phyloP scores from a whole-genome alignment of 2,329 filamentous ascomycete species.

The Hymenoscyphus albidus region DNA sequence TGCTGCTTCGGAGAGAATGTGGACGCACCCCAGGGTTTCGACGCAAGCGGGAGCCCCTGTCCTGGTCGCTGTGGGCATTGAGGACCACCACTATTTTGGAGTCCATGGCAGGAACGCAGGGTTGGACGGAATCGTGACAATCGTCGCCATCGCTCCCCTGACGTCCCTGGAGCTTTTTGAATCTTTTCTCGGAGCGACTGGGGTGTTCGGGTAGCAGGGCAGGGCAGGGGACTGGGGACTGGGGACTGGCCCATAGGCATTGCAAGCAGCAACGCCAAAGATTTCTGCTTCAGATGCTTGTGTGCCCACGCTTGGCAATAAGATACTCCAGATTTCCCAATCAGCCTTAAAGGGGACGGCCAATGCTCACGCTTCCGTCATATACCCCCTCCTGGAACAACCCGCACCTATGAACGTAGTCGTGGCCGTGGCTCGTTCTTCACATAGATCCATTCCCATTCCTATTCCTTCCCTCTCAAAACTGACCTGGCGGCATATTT shows the following conservation, averaged over 20 bases:
- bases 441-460: constrained; percentile 21
- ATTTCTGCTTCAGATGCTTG: constrained; percentile 27
- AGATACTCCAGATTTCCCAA: constrained; percentile 34
- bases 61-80: constrained; percentile 12
- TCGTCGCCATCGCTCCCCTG: constrained; percentile 24
- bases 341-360: constrained; percentile 35
- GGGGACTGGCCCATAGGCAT: too few species aligned
- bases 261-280: constrained; percentile 8
- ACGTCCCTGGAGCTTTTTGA: constrained; percentile 2
- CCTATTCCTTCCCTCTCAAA: neutral
- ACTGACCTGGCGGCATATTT: constrained; percentile 25
- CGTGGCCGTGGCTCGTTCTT: constrained; percentile 4
- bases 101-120: constrained; percentile 11
- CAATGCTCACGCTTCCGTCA: constrained; percentile 31
- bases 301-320: constrained; percentile 24
- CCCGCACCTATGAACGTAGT: constrained; percentile 22
- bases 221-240: constrained; percentile 23
- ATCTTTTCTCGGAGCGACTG: constrained; percentile 15
- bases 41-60: constrained; percentile 3
- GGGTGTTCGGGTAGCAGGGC: constrained; percentile 29
- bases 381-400: constrained; percentile 28
- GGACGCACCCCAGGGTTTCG: constrained; percentile 9
- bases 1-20: constrained; percentile 17
- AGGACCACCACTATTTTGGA: constrained; percentile 9
- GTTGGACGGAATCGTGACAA: constrained; percentile 3